Conservation (phyloP, 768 basidiomycete species). For the Termitomyces sp. region DNA sequence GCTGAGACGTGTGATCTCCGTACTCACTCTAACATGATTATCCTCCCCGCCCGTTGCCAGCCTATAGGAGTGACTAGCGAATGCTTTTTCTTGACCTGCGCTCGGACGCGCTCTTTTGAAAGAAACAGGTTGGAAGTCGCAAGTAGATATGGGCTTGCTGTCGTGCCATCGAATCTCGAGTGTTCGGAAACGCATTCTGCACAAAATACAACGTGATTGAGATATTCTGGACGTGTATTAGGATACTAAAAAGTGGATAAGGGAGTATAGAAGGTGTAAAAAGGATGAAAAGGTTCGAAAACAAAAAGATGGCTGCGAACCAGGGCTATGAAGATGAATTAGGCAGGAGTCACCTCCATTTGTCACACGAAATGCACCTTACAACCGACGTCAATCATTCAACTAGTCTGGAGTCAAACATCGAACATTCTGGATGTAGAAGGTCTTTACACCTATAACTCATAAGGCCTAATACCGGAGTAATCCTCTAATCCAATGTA, state of each 20-base stretch:
- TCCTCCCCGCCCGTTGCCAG: constrained; percentile 96
- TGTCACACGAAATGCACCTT: constrained; percentile 5
- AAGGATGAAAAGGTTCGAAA: background rate
- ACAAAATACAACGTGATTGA: constrained; percentile 12
- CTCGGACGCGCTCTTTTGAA: constrained; percentile 76
- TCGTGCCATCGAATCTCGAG: constrained; percentile 97
- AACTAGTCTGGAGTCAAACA: background rate
- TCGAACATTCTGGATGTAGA: background rate
- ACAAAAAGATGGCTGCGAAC: constrained; percentile 3
- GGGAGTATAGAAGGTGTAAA: background rate
- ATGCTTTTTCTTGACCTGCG: constrained; percentile 45
- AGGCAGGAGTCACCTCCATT: constrained; percentile 3
- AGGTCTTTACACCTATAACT: background rate
- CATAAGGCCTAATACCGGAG: background rate
- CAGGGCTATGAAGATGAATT: background rate
- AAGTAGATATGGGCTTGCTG: constrained; percentile 90
- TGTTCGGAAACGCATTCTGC: constrained; percentile 76
- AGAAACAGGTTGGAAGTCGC: constrained; percentile 87
- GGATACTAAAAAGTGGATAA: background rate
- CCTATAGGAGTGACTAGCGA: constrained; percentile 72
- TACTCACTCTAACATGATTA: constrained; percentile 89
- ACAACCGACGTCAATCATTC: background rate
- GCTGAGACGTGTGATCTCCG: constrained; percentile 6
- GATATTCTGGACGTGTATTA: constrained; percentile 10
- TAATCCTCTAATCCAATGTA: background rate